Evolutionary conservation across 2,329 filamentous ascomycete species (phyloP), one percentile per base, ranked within the genome.

Genomic region (Sporothrix mexicana): DNA sequence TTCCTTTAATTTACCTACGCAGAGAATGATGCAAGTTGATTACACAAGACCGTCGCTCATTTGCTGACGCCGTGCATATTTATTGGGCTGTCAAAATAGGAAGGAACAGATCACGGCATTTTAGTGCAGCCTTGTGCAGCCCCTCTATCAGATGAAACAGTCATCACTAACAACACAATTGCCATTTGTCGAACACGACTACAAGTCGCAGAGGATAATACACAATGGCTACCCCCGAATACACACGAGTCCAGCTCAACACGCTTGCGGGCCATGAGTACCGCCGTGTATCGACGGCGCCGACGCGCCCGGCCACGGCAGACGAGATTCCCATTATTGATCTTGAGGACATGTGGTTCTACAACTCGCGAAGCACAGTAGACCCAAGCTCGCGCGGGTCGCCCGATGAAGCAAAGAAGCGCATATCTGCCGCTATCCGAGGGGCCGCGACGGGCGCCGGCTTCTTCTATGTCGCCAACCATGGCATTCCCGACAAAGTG

Each of bases 281-380:
- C 51, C 79, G 81, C 20, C 79, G 78, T 5, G 76, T 84, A 23
- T 79, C 81, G 12, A 73, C 74, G 9, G 80, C 79, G 1, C 80
- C 82, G 0, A 78, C 81, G 4, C 81, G 83, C 41, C 79, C 82
- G 67, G 82, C 82, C 2, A 76, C 77, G 0, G 74, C 78, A 0
- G 79, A 79, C 9, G 85, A 89, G 77, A 86, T 89, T 13, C 87
- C 87, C 2, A 77, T 89, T 57, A 86, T 89, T 69, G 85, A 89
- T 75, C 78, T 88, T 7, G 80, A 81, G 0, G 77, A 78, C 13
- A 75, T 80, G 71, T 81, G 82, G 72, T 82, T 85, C 71, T 72
- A 72, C 25, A 30, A 36, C 10, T 17, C 25, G 41, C 10, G 17
- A 7, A 23, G 78, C 81, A 55, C 76, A 1, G 20, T 3, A 2